A percentile compares a stretch with the other conserved stretches of the same genome.
Evolutionary conservation across 106 monocot genomes (phyloP).

Genomic region (Acanthochlamys bracteata): DNA sequence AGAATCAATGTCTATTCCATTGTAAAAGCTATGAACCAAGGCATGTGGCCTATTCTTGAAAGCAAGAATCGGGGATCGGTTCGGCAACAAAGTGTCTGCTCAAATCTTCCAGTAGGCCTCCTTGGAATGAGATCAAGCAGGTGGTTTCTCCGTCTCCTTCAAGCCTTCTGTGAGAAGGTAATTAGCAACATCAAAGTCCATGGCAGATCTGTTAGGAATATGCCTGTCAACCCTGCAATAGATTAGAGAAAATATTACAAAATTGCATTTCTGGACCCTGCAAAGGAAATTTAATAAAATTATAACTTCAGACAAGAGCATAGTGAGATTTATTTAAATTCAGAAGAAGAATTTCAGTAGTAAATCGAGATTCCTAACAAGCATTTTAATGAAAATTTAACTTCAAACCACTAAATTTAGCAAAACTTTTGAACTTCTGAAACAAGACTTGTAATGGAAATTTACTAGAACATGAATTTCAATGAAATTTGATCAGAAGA

Average conservation of each 20-base stretch:
- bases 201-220: slow-evolving; percentile 56
- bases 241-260: neutral
- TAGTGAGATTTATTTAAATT: too few species aligned
- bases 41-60: slow-evolving; percentile 35
- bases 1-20: slow-evolving; percentile 9
- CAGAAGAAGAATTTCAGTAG: neutral
- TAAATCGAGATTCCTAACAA: neutral
- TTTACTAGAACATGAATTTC: too few species aligned
- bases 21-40: slow-evolving; percentile 5
- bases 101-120: slow-evolving; percentile 41
- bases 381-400: neutral
- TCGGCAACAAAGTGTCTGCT: slow-evolving; percentile 25
- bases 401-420: neutral
- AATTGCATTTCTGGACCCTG: too few species aligned
- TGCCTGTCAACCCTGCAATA: slow-evolving; percentile 46
- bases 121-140: slow-evolving; percentile 29
- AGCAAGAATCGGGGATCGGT: slow-evolving; percentile 37
- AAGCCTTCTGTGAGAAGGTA: slow-evolving; percentile 39
- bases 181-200: slow-evolving; percentile 55
- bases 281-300: too few species aligned
- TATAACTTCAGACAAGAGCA: too few species aligned
- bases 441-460: neutral
- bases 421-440: neutral
- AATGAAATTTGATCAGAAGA: too few species aligned
- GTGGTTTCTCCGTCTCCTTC: slow-evolving; percentile 39